Evolutionary conservation across 257 asterid species (phyloP).

Genomic region (Salvia hispanica): DNA sequence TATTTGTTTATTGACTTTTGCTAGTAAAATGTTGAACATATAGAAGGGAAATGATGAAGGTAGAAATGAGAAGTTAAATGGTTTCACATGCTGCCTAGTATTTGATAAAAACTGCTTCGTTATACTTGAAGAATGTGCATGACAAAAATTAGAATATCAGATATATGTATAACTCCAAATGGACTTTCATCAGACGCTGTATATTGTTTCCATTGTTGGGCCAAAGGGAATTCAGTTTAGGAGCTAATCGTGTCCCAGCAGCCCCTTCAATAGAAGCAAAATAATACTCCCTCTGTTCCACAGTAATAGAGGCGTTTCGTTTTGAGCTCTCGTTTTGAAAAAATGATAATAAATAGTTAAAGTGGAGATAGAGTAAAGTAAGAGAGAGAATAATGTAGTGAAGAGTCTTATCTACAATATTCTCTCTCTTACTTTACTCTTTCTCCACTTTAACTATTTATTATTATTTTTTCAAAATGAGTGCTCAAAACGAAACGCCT

Average conservation of each 20-base stretch:
- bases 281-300: too few species aligned
- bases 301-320: too few species aligned
- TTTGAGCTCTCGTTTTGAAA: too few species aligned
- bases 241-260: neutral
- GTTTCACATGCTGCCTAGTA: constrained; percentile 8
- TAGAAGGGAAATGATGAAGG: constrained; percentile 12
- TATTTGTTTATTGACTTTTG: neutral
- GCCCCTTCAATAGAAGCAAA: constrained; percentile 14
- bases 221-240: constrained; percentile 21
- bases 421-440: too few species aligned
- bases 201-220: constrained; percentile 1
- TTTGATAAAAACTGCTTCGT: constrained; percentile 1
- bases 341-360: too few species aligned
- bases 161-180: neutral
- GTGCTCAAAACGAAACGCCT: too few species aligned
- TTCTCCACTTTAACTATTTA: too few species aligned
- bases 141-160: neutral
- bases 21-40: neutral
- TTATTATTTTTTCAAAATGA: too few species aligned
- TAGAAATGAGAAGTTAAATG: constrained; percentile 11
- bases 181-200: neutral
- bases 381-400: too few species aligned
- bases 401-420: too few species aligned
- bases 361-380: too few species aligned
- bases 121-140: constrained; percentile 10